A percentile compares a stretch with the other conserved stretches of the same genome.
phyloP scores from a whole-genome alignment of 1,139 yeast genomes.

The Insectozyma bohioensis region DNA sequence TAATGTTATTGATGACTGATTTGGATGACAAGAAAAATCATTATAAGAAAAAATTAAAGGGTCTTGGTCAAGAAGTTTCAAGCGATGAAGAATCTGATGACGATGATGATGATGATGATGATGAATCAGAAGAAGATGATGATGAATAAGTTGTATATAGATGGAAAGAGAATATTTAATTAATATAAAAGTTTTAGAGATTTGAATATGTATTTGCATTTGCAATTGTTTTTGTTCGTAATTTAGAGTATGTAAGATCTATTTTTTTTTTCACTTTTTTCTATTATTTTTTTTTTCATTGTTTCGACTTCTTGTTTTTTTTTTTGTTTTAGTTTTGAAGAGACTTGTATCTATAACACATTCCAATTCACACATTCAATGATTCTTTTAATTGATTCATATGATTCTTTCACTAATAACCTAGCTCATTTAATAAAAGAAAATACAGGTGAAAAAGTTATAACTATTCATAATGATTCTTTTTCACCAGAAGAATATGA shows the following conservation, averaged over 20 bases:
- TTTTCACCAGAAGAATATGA: conserved; percentile 36
- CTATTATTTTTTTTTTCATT: not conserved
- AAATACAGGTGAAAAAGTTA: conserved; percentile 55
- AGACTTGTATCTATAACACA: no score
- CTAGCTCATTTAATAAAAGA: conserved; percentile 62
- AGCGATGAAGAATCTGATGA: conserved; percentile 47
- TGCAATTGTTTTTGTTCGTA: no score
- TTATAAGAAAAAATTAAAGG: conserved; percentile 54
- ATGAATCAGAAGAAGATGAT: conserved; percentile 21
- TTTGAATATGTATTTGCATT: no score
- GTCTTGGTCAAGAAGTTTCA: conserved; percentile 48
- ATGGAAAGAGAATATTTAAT: no score
- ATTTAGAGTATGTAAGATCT: no score
- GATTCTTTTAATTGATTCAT: conserved; percentile 84
- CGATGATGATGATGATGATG: conserved; percentile 33
- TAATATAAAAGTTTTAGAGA: no score
- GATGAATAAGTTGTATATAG: no score
- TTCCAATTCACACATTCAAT: conserved; percentile 16
- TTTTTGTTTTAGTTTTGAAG: no score
- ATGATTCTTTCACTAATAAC: conserved; percentile 91
- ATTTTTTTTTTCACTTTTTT: no score
- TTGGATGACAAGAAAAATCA: conserved; percentile 65
- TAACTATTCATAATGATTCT: conserved; percentile 76
- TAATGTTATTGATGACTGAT: conserved; percentile 72
- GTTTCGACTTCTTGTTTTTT: not conserved